Evolutionary conservation across 2,329 filamentous ascomycete genomes (phyloP).

Genomic region (Coniochaeta prunicola): DNA sequence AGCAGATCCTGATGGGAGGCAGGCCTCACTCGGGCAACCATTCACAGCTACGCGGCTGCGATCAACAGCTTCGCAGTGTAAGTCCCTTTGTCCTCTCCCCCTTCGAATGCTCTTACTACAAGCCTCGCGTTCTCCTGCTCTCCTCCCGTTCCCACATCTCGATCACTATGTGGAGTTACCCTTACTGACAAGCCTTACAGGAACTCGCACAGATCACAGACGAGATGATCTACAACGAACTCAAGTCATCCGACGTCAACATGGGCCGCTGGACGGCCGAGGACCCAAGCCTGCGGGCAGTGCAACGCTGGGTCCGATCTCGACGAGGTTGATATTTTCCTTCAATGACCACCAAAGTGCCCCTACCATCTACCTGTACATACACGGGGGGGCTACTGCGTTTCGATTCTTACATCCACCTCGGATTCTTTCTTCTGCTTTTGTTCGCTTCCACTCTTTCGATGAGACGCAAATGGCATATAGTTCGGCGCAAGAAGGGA

Average conservation of each 20-base stretch:
- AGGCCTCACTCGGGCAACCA: conserved; percentile 39
- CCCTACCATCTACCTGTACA: neutral
- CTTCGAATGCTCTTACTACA: neutral
- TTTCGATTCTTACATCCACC: neutral
- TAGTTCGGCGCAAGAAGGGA: neutral
- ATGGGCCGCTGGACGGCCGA: conserved; percentile 57
- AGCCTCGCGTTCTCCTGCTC: neutral
- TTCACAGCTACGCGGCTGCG: conserved; percentile 43
- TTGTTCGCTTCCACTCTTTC: neutral
- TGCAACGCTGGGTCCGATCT: conserved; percentile 52
- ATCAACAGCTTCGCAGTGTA: conserved; percentile 51
- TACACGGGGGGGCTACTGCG: neutral
- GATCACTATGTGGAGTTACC: neutral
- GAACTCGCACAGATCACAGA: conserved; percentile 53
- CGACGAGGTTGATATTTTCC: conserved; percentile 16
- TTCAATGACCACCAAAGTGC: neutral
- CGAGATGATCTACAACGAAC: conserved; percentile 48
- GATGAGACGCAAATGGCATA: neutral
- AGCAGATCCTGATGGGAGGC: conserved; percentile 43
- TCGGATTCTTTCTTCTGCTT: neutral
- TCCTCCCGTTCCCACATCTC: neutral
- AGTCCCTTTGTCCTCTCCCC: conserved; percentile 17
- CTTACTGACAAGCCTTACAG: conserved; percentile 22
- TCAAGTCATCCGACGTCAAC: conserved; percentile 43
- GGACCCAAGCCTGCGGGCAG: conserved; percentile 49